phyloP scores from a whole-genome alignment of 2,329 filamentous ascomycete genomes.

The Colletotrichum camelliae region DNA sequence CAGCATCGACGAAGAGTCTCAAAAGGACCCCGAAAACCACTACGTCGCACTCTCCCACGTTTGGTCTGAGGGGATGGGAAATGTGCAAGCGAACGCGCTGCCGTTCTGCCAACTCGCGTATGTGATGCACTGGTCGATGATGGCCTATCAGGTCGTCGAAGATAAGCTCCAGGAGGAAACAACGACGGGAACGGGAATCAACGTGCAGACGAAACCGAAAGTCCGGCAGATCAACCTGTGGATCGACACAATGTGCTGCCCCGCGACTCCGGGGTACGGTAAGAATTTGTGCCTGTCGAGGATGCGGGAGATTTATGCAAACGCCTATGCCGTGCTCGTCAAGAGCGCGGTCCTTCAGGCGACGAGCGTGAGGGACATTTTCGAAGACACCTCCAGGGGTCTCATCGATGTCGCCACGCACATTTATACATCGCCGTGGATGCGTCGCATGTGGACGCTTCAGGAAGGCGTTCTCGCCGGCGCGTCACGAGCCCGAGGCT shows the following conservation, averaged over 20 bases:
- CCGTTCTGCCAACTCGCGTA: constrained; percentile 1
- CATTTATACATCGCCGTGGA: neutral
- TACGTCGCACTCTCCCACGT: constrained; percentile 3
- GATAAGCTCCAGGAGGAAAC: neutral
- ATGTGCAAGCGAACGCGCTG: neutral
- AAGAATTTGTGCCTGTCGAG: neutral
- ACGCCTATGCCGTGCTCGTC: constrained; percentile 1
- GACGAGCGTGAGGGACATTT: neutral
- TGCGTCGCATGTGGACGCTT: constrained; percentile 17
- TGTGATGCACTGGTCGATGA: neutral
- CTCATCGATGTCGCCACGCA: neutral
- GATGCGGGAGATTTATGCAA: constrained; percentile 12
- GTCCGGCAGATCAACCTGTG: neutral
- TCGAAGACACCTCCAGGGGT: neutral
- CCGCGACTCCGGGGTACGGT: neutral
- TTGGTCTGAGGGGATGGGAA: constrained; percentile 3
- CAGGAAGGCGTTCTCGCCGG: constrained; percentile 14
- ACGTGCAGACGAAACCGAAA: neutral
- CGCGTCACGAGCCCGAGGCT: neutral
- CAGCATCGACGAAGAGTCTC: neutral
- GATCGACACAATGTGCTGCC: constrained; percentile 7
- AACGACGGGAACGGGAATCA: neutral
- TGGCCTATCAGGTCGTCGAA: neutral
- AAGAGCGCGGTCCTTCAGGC: neutral
- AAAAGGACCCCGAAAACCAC: neutral